A percentile compares a stretch with the other conserved stretches of the same genome.
Evolutionary conservation across 495 filamentous ascomycete species (phyloP).

Genomic region (Lasiosphaeris hirsuta): DNA sequence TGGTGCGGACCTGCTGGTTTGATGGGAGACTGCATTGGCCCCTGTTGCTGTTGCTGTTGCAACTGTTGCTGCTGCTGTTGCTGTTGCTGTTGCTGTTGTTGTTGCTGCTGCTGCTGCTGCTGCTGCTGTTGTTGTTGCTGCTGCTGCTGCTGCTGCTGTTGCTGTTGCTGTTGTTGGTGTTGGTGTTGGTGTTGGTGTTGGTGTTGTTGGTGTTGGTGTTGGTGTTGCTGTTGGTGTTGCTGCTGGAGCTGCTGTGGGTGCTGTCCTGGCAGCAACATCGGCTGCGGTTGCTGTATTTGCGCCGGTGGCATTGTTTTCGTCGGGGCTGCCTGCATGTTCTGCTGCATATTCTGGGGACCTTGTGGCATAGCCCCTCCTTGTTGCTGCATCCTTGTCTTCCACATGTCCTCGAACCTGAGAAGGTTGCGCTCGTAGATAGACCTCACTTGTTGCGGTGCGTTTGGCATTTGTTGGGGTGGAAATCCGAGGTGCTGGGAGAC

Average conservation of each 20-base stretch:
- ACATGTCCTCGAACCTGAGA: slow-evolving; percentile 69
- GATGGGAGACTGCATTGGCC: slow-evolving; percentile 45
- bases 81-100: too few relatives aligned
- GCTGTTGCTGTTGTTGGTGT: too few relatives aligned
- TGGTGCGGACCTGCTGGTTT: slow-evolving; percentile 50
- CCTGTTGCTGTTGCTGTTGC: slow-evolving; percentile 37
- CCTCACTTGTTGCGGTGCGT: slow-evolving; percentile 64
- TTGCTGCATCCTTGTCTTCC: slow-evolving; percentile 59
- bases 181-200: too few relatives aligned
- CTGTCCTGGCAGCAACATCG: slow-evolving; percentile 47
- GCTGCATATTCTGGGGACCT: slow-evolving; percentile 25
- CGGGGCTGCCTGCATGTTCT: slow-evolving; percentile 28
- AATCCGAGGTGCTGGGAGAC: slow-evolving; percentile 68
- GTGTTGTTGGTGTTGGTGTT: too few relatives aligned
- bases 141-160: too few relatives aligned
- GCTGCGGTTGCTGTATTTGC: slow-evolving; percentile 41
- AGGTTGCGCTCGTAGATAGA: slow-evolving; percentile 72
- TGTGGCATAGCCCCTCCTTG: slow-evolving; percentile 32
- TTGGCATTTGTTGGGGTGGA: slow-evolving; percentile 59
- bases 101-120: too few relatives aligned
- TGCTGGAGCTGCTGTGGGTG: too few relatives aligned
- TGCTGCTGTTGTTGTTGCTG: too few relatives aligned
- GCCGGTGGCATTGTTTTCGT: slow-evolving; percentile 34
- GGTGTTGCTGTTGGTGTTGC: too few relatives aligned
- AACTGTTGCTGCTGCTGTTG: too few relatives aligned